Percentiles rank a stretch among this genome's conserved stretches.
phyloP scores from a whole-genome alignment of 2,329 filamentous ascomycete species.

The Diaporthe sp. region DNA sequence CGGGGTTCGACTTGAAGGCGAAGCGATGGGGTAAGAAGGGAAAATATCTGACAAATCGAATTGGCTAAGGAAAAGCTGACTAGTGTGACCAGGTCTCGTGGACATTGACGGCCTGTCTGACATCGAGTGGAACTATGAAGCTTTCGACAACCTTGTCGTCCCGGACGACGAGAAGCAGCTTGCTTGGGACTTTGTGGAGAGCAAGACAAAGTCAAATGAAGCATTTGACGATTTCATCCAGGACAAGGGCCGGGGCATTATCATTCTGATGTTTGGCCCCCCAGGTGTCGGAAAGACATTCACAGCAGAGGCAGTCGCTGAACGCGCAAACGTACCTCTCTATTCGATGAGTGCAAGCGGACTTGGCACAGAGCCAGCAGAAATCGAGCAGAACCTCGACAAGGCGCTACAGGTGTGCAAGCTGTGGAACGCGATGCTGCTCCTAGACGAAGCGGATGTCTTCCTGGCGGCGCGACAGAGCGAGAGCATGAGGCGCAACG shows the following conservation, averaged over 20 bases:
- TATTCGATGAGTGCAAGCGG: conserved; percentile 55
- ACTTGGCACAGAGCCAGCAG: conserved; percentile 50
- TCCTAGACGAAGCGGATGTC: conserved; percentile 59
- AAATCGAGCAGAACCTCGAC: conserved; percentile 50
- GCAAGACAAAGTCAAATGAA: conserved; percentile 15
- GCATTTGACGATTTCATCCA: conserved; percentile 40
- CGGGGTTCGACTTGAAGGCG: not conserved
- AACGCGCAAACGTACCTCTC: conserved; percentile 52
- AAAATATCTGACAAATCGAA: not conserved
- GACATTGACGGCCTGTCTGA: conserved; percentile 9
- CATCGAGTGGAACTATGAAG: conserved; percentile 55
- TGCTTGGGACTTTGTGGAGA: conserved; percentile 17
- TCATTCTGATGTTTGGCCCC: conserved; percentile 23
- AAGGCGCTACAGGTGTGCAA: conserved; percentile 51
- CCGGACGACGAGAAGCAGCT: conserved; percentile 55
- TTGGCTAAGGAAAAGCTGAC: not conserved
- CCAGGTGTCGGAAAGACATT: conserved; percentile 27
- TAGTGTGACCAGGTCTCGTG: not conserved
- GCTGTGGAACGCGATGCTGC: conserved; percentile 57
- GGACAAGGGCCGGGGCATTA: conserved; percentile 39
- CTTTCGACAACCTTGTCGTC: conserved; percentile 51
- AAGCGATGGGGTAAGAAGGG: not conserved
- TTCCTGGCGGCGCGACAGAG: conserved; percentile 47
- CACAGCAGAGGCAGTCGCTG: conserved; percentile 48
- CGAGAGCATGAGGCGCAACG: conserved; percentile 52